These are phyloP conservation scores for Fusarium chlamydosporum DNA, from an alignment of 2,329 filamentous ascomycete species.

Conservation along the genomic window DNA sequence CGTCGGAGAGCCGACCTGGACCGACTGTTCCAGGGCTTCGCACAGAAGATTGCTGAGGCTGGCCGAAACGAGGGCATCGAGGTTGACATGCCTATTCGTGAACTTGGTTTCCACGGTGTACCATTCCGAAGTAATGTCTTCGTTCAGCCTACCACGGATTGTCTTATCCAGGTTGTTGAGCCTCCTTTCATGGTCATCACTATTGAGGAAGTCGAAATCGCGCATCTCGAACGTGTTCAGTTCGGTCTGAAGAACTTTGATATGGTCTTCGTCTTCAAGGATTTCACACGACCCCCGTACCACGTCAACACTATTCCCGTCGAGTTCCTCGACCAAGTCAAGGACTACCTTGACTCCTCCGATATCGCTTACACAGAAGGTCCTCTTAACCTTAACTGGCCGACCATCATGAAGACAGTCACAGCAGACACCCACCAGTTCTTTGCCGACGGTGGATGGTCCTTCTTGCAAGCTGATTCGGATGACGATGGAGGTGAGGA, in stretches of 20 bases:
- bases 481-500: constrained; percentile 85
- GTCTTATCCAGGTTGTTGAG: constrained; percentile 95
- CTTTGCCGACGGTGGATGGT: constrained; percentile 96
- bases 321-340: constrained; percentile 92
- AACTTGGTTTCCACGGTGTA: constrained; percentile 96
- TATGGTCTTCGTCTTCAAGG: constrained; percentile 97
- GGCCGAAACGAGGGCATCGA: constrained; percentile 91
- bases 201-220: constrained; percentile 94
- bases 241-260: constrained; percentile 99
- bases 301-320: constrained; percentile 99
- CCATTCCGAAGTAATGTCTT: constrained; percentile 96
- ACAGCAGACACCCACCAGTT: constrained; percentile 94
- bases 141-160: constrained; percentile 96
- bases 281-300: constrained; percentile 89
- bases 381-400: constrained; percentile 98
- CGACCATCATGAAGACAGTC: constrained; percentile 99
- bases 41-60: constrained; percentile 97
- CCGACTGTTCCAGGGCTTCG: constrained; percentile 94
- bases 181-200: constrained; percentile 97
- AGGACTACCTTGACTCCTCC: constrained; percentile 96
- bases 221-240: constrained; percentile 94
- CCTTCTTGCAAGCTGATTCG: constrained; percentile 87
- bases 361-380: constrained; percentile 96
- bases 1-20: constrained; percentile 92
- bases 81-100: constrained; percentile 96